phyloP scores from a whole-genome alignment of 768 basidiomycete species.

The Termitomyces heimii region DNA sequence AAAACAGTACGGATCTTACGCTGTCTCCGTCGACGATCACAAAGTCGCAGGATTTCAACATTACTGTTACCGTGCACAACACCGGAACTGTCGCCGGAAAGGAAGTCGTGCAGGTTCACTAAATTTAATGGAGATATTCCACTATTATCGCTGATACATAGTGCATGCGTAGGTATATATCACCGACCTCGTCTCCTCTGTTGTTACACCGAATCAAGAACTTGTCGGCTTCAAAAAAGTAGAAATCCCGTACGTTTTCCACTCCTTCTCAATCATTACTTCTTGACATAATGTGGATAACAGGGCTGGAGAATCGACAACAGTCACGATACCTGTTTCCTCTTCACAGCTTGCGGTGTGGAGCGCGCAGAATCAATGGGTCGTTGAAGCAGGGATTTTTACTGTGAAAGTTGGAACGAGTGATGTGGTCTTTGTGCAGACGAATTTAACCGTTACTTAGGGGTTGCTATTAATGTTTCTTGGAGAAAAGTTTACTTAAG shows the following conservation, averaged over 20 bases:
- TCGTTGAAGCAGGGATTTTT: conserved; percentile 58
- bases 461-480: too few relatives aligned
- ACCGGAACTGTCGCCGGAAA: conserved; percentile 50
- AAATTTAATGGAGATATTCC: not conserved
- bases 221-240: conserved; percentile 62
- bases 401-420: conserved; percentile 58
- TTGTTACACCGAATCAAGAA: conserved; percentile 58
- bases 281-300: not conserved
- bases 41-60: conserved; percentile 44
- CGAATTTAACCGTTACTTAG: not conserved
- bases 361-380: conserved; percentile 42
- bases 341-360: conserved; percentile 54
- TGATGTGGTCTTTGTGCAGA: conserved; percentile 19
- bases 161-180: conserved; percentile 43
- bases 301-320: conserved; percentile 44
- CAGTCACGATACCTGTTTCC: conserved; percentile 40
- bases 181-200: conserved; percentile 53
- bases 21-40: conserved; percentile 42
- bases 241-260: conserved; percentile 40
- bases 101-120: conserved; percentile 57
- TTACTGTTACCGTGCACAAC: conserved; percentile 58
- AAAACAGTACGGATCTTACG: conserved; percentile 41
- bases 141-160: not conserved
- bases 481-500: too few relatives aligned
- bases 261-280: not conserved